Evolutionary conservation across 2,329 filamentous ascomycete genomes (phyloP), one percentile per base, ranked within the genome.

Genomic region (Annulohypoxylon truncatum): DNA sequence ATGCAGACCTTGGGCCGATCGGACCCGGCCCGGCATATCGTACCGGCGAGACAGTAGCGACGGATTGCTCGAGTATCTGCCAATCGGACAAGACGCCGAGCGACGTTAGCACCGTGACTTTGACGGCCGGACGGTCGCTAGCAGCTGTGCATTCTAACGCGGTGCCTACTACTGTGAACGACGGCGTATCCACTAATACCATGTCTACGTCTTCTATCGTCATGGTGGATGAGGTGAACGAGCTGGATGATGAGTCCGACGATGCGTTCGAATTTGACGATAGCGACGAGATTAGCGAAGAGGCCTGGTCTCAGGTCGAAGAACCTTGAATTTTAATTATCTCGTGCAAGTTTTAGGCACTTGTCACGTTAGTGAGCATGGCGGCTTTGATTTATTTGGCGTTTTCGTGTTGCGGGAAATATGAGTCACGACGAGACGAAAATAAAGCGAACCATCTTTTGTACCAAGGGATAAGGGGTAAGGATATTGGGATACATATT

Each of bases 1-100:
- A 75, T 7, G 74, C 77, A 0, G 75, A 74, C 10, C 22, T 67
- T 18, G 74, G 73, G 1, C 72, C 74, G 0, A 72, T 74, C 2
- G 76, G 75, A 2, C 77, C 78, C 0, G 78, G 78, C 0, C 78
- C 78, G 0, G 50, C 54, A 2, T 79, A 75, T 62, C 68, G 65
- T 38, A 79, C 77, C 2, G 77, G 75, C 1, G 64, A 64, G 12
- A 76, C 75, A 1, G 58, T 76, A 1, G 57, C 69, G 6, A 73
- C 71, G 2, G 68, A 63, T 20, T 53, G 47, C 2, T 68, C 57
- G 6, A 70, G 58, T 18, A 71, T 68, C n/a, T 55, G 44, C 33
- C 66, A 51, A 6, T 66, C 72, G 2, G 42, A 57, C 3, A 64
- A 63, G 10, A 67, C 69, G 0, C 50, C 48, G 0, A 69, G 63